Evolutionary conservation across 148 eudicot species (phyloP).

Genomic region (Heliosperma pusillum): DNA sequence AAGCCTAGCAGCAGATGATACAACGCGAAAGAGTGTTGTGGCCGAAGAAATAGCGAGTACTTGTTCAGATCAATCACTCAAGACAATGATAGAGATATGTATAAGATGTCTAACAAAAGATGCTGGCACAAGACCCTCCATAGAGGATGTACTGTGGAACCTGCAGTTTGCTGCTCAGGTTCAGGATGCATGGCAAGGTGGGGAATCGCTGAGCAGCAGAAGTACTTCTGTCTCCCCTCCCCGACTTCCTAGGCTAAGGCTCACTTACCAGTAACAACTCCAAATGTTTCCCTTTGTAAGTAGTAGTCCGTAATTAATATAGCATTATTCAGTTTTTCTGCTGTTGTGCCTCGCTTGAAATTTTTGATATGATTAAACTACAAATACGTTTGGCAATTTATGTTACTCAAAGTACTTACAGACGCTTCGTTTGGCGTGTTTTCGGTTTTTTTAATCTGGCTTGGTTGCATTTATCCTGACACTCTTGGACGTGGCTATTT

Average conservation of each 20-base stretch:
- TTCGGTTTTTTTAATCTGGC: too few species aligned
- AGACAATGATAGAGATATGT: slow-evolving; percentile 78
- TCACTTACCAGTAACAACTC: slow-evolving; percentile 19
- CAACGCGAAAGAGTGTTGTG: slow-evolving; percentile 51
- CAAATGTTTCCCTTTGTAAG: too few species aligned
- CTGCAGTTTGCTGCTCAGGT: slow-evolving; percentile 94
- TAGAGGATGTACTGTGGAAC: slow-evolving; percentile 91
- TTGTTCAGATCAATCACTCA: slow-evolving; percentile 64
- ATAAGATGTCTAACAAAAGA: slow-evolving; percentile 53
- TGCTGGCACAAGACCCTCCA: slow-evolving; percentile 66
- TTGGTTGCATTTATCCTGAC: too few species aligned
- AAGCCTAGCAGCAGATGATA: slow-evolving; percentile 42
- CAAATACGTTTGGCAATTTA: too few species aligned
- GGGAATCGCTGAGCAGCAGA: slow-evolving; percentile 47
- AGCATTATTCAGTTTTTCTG: too few species aligned
- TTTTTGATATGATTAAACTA: too few species aligned
- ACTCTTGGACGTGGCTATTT: too few species aligned
- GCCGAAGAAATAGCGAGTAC: slow-evolving; percentile 49
- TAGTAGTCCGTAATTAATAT: too few species aligned
- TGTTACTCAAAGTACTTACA: too few species aligned
- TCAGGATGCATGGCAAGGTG: slow-evolving; percentile 73
- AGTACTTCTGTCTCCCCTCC: slow-evolving; percentile 47
- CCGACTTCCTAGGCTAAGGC: slow-evolving; percentile 31
- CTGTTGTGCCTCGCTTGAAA: too few species aligned
- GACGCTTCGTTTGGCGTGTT: too few species aligned